These are phyloP conservation scores for Xylaria cubensis DNA, from an alignment of 495 filamentous ascomycete species.

Conservation along the genomic window DNA sequence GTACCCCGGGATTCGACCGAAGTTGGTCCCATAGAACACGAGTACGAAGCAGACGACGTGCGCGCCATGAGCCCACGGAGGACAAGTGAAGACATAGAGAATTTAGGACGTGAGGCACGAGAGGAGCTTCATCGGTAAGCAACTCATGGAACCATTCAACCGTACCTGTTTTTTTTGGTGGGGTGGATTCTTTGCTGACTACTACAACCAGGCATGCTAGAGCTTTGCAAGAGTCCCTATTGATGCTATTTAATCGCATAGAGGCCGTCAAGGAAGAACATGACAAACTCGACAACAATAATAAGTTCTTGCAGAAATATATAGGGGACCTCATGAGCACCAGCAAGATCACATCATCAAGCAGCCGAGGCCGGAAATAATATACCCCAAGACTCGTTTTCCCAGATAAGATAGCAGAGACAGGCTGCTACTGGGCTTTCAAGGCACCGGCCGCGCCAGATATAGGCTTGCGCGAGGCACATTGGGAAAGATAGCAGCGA, in stretches of 20 bases:
- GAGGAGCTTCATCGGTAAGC: slow-evolving; percentile 63
- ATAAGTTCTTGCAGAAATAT: slow-evolving; percentile 93
- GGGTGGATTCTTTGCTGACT: slow-evolving; percentile 22
- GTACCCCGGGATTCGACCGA: slow-evolving; percentile 74
- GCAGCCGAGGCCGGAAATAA: slow-evolving; percentile 59
- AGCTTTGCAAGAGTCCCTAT: slow-evolving; percentile 82
- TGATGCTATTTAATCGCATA: slow-evolving; percentile 88
- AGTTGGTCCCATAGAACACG: slow-evolving; percentile 66
- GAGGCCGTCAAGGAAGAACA: slow-evolving; percentile 94
- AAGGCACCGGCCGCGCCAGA: slow-evolving; percentile 4
- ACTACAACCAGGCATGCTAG: slow-evolving; percentile 76
- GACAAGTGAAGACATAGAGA: slow-evolving; percentile 86
- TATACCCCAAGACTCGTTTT: neutral
- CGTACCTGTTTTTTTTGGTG: slow-evolving; percentile 42
- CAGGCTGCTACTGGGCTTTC: slow-evolving; percentile 6
- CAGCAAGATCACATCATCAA: slow-evolving; percentile 74
- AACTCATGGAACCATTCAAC: slow-evolving; percentile 45
- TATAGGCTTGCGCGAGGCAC: slow-evolving; percentile 5
- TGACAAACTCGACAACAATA: slow-evolving; percentile 91
- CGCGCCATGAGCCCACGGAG: slow-evolving; percentile 93
- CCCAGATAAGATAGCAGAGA: slow-evolving; percentile 9
- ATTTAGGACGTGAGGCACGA: slow-evolving; percentile 79
- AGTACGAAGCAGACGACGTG: slow-evolving; percentile 84
- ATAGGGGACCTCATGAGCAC: slow-evolving; percentile 84
- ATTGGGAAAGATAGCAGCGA: neutral